Conservation (phyloP, 768 basidiomycete genomes). For the Boletus rufocinnamomeus region DNA sequence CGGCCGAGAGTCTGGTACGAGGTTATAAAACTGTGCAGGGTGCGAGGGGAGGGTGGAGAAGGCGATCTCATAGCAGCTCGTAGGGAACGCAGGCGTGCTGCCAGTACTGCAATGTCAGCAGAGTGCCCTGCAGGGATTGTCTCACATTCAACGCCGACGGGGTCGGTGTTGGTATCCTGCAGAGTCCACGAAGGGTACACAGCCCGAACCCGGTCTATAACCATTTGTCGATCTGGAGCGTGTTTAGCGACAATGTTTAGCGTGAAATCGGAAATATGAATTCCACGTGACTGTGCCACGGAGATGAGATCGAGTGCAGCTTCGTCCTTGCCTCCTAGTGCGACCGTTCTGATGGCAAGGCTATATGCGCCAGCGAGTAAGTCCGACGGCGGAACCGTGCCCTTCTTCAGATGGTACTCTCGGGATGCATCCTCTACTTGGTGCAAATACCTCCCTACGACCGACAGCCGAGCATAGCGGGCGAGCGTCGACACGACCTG, state of each 20-base stretch:
- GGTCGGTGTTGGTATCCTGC: background rate
- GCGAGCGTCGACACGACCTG: conserved; percentile 43
- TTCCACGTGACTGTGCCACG: conserved; percentile 28
- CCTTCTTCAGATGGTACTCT: conserved; percentile 8
- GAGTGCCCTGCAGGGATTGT: background rate
- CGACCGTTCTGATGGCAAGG: conserved; percentile 45
- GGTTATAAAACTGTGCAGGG: conserved; percentile 20
- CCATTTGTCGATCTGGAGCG: conserved; percentile 12
- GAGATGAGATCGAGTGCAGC: conserved; percentile 52
- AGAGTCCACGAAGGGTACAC: conserved; percentile 19
- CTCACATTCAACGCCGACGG: background rate
- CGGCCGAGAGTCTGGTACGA: conserved; percentile 28
- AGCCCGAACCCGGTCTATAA: conserved; percentile 10
- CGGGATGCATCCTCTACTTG: conserved; percentile 25
- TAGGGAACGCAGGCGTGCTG: conserved; percentile 26
- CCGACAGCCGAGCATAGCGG: conserved; percentile 41
- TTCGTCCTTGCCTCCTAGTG: conserved; percentile 38
- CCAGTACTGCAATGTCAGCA: conserved; percentile 14
- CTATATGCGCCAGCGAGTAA: conserved; percentile 31
- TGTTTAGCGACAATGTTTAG: conserved; percentile 37
- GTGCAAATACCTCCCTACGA: conserved; percentile 42
- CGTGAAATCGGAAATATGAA: conserved; percentile 39
- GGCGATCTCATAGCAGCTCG: conserved; percentile 28
- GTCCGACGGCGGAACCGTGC: conserved; percentile 5
- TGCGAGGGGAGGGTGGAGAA: conserved; percentile 23